Base-by-base conservation (phyloP, 805 yeast genomes). In the Myxozyma neotropica region DNA sequence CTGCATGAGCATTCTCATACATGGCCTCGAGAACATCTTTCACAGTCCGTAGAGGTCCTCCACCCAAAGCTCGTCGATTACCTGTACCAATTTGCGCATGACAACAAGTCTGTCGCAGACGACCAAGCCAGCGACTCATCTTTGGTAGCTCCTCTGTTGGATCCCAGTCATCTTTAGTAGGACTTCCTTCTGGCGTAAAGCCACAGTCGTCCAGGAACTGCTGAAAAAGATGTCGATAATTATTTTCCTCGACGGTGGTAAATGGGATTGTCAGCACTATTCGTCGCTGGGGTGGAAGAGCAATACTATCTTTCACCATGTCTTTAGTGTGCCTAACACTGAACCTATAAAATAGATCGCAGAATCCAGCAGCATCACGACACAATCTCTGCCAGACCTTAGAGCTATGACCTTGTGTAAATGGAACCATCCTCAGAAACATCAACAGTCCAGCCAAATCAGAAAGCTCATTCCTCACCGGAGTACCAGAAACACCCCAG, bases 401-500 rank as follows among this genome's bases (percentile, higher is more conserved):
- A 47, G 74, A 74, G 0, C 76, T 75, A 15, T 72, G 68, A 19
- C 76, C 80, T 17, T 55, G 56, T 3, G 51, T 44, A 55, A 89
- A 88, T 0, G 98, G 99, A 38, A 77, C 75, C 15, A 83, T 71
- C 63, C 85, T 78, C 60, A 91, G 72, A 68, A 89, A 93, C 13
- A 83, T 80, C 35, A 92, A 70, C 4, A 90, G 78, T 0, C 96
- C 87, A 45, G 81, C 83, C 49, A 92, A 77, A 72, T 93, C 97
- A 33, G 78, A 71, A 43, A 88, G 73, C 40, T 83, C 79, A 62
- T 81, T 81, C 64, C 85, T 84, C 15, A 91, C 86, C 0, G 97
- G 96, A 0, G 99, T 94, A 5, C 99, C 99, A 0, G 96, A 89
- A 0, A 92, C 97, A 15, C 96, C 97, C 98, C 98, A 94, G 0